phyloP scores from a whole-genome alignment of 2,329 filamentous ascomycete genomes.

The Albophoma yamanashiensis region DNA sequence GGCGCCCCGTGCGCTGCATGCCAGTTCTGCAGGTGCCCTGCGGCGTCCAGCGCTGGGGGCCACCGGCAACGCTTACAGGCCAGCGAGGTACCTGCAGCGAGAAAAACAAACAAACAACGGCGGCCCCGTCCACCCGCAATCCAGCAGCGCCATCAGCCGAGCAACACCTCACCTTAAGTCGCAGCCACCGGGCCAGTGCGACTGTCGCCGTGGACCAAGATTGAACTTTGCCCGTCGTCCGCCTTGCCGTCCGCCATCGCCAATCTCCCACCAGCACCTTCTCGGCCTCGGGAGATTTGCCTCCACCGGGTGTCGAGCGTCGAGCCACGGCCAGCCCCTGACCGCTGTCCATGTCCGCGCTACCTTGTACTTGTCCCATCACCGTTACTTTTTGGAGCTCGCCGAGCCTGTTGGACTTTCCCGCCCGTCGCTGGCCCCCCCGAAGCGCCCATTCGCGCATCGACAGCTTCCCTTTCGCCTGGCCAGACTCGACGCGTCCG shows the following conservation, averaged over 20 bases:
- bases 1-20: slow-evolving; percentile 13
- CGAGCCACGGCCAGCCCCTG: neutral
- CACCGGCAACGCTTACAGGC: slow-evolving; percentile 6
- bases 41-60: slow-evolving; percentile 2
- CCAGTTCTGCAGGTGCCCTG: slow-evolving; percentile 4
- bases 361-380: neutral
- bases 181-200: slow-evolving; percentile 1
- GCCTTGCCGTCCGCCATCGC: neutral
- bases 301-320: slow-evolving; percentile 2
- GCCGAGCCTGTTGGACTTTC: neutral
- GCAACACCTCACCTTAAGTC: neutral
- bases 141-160: neutral
- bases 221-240: neutral
- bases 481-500: neutral
- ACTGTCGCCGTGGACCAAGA: neutral
- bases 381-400: neutral
- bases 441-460: neutral
- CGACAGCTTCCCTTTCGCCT: neutral
- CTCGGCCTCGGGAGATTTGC: slow-evolving; percentile 3
- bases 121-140: neutral
- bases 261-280: slow-evolving; percentile 7
- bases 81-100: neutral
- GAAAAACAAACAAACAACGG: slow-evolving; percentile 25
- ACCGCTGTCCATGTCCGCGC: neutral
- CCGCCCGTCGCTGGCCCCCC: neutral